phyloP scores from a whole-genome alignment of 148 eudicot species.

The Amaranthus hypochondriacus region DNA sequence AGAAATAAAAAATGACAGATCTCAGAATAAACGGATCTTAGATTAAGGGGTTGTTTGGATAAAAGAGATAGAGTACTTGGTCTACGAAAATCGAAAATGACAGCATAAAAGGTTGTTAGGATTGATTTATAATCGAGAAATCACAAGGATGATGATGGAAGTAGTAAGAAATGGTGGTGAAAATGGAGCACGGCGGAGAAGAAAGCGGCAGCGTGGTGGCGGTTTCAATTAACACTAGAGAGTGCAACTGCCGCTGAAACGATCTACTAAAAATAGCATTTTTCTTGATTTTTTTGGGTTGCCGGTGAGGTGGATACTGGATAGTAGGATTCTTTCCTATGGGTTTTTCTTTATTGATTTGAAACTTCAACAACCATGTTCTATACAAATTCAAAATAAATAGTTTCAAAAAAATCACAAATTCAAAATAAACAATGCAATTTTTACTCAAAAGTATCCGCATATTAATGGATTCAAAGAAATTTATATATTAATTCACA shows the following conservation, averaged over 20 bases:
- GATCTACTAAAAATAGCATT: too few relatives aligned
- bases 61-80: not conserved
- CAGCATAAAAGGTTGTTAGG: not conserved
- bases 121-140: not conserved
- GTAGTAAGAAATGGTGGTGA: not conserved
- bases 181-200: not conserved
- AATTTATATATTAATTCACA: too few relatives aligned
- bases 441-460: too few relatives aligned
- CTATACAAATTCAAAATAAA: too few relatives aligned
- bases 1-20: not conserved
- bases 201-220: not conserved
- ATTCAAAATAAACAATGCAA: too few relatives aligned
- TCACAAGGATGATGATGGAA: not conserved
- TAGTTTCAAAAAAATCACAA: too few relatives aligned
- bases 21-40: constrained; percentile 7
- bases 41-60: constrained; percentile 2
- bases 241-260: not conserved
- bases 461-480: too few relatives aligned
- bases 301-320: too few relatives aligned
- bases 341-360: too few relatives aligned
- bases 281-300: too few relatives aligned
- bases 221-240: not conserved
- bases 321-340: too few relatives aligned
- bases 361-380: too few relatives aligned
- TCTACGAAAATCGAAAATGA: not conserved